Conservation (phyloP, 2,329 filamentous ascomycete species). For the Diaporthe vaccinii region DNA sequence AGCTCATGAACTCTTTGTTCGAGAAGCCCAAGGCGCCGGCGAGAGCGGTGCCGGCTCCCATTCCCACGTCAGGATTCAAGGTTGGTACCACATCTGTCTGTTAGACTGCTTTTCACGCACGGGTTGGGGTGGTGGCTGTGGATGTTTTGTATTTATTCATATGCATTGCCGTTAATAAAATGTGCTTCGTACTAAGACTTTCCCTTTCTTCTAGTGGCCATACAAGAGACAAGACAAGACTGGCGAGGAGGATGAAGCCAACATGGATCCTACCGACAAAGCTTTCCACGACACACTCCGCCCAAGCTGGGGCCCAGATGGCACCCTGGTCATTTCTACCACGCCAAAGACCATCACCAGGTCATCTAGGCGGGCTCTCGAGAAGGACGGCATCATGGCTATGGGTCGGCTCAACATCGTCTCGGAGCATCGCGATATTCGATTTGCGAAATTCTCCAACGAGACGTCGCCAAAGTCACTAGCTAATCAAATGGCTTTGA, state of each 20-base stretch:
- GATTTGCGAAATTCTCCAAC: conserved; percentile 73
- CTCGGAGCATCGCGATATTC: conserved; percentile 74
- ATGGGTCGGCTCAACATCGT: conserved; percentile 70
- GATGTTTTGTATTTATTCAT: conserved; percentile 48
- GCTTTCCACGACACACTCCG: conserved; percentile 81
- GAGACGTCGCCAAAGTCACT: conserved; percentile 70
- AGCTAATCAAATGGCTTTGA: conserved; percentile 66
- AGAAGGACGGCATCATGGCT: conserved; percentile 64
- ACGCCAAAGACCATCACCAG: conserved; percentile 37
- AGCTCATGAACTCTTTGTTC: conserved; percentile 96
- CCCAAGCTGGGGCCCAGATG: conserved; percentile 83
- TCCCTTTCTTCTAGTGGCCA: conserved; percentile 78
- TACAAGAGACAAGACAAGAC: conserved; percentile 85
- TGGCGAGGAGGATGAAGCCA: conserved; percentile 69
- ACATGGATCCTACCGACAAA: conserved; percentile 74
- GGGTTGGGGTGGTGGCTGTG: conserved; percentile 49
- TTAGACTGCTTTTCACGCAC: conserved; percentile 46
- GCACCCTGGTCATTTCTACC: conserved; percentile 70
- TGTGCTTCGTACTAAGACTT: conserved; percentile 60
- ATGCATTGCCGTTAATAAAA: conserved; percentile 50
- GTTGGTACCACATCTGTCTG: conserved; percentile 76
- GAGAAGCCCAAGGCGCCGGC: conserved; percentile 75
- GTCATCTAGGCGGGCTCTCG: conserved; percentile 41
- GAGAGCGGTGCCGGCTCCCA: conserved; percentile 65
- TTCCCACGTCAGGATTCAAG: conserved; percentile 80